Evolutionary conservation across 2,329 filamentous ascomycete species (phyloP), one percentile per base, ranked within the genome.

Genomic region (Penicillium sp.): DNA sequence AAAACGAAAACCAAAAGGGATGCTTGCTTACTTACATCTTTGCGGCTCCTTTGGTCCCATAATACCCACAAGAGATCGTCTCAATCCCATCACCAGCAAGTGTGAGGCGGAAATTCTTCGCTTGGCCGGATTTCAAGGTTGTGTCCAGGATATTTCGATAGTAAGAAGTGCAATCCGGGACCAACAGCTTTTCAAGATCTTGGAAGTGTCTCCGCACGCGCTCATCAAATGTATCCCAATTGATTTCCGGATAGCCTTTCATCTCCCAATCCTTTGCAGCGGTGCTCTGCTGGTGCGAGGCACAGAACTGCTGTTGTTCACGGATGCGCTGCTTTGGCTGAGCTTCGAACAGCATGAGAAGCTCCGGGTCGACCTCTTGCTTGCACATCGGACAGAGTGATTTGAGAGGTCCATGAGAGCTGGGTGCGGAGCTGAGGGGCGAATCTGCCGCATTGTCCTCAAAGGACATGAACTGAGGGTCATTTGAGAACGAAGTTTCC

Each of bases 61-160:
- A 96, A 71, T 95, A 96, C 0, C 91, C 91, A 9, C 88, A 88
- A 3, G 81, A 85, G 27, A 87, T 77, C 49, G 76, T 79, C 44
- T 80, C 76, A 25, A 82, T 74, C 4, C 65, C 67, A 48, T 66
- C 69, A n/a, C 62, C 70, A 51, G 66, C 69, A 18, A 74, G 63
- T 27, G 78, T 83, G 53, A 82, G 80, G 46, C 82, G 75, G 50
- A 88, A 74, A 24, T 81, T 86, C 46, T 82, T 79, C 27, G 81
- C 81, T 63, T 80, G 78, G 11, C 85, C 86, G 2, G 75, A 70
- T 49, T 79, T 77, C 39, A 88, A 75, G 11, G 75, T 79, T 3
- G 78, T 73, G 4, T 77, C 78, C 22, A 90, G 75, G 1, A 78
- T 62, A 9, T 79, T 73, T 13, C 85, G 77, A 63, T 84, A 94